phyloP scores from a whole-genome alignment of 2,329 filamentous ascomycete genomes.

The Arthroderma sp. region DNA sequence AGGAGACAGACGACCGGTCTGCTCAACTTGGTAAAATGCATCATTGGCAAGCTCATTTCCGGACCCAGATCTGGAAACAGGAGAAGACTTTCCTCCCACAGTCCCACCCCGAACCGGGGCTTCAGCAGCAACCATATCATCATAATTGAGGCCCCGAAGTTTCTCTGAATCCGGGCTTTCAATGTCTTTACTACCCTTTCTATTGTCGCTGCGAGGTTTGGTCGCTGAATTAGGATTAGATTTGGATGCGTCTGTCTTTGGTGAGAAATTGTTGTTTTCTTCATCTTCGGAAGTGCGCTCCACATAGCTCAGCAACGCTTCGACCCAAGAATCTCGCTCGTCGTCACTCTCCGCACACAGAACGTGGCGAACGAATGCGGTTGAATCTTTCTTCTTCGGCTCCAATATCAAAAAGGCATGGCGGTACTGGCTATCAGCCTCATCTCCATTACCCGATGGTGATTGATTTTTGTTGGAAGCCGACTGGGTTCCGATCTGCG shows the following conservation, averaged over 20 bases:
- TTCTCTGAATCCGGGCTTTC: constrained; percentile 24
- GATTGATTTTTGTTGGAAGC: constrained; percentile 48
- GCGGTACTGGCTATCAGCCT: constrained; percentile 83
- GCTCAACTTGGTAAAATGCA: constrained; percentile 18
- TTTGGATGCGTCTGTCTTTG: constrained; percentile 12
- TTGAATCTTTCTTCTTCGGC: constrained; percentile 90
- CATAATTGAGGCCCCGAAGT: constrained; percentile 41
- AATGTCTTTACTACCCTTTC: constrained; percentile 21
- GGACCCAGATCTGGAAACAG: constrained; percentile 17
- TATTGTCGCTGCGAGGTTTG: constrained; percentile 12
- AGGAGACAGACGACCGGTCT: constrained; percentile 19
- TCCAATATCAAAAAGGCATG: constrained; percentile 93
- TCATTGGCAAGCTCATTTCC: constrained; percentile 17
- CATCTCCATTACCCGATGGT: constrained; percentile 49
- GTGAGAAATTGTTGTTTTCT: constrained; percentile 16
- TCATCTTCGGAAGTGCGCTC: constrained; percentile 47
- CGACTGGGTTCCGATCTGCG: constrained; percentile 89
- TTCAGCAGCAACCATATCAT: constrained; percentile 44
- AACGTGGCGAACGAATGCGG: constrained; percentile 78
- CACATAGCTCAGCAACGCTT: constrained; percentile 77
- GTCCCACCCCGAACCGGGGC: constrained; percentile 40
- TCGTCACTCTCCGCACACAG: constrained; percentile 88
- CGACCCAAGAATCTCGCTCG: constrained; percentile 89
- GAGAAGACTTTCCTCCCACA: constrained; percentile 24
- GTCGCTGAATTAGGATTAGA: constrained; percentile 5